Evolutionary conservation across 2,329 filamentous ascomycete species (phyloP).

Genomic region (Sclerotinia nivalis): DNA sequence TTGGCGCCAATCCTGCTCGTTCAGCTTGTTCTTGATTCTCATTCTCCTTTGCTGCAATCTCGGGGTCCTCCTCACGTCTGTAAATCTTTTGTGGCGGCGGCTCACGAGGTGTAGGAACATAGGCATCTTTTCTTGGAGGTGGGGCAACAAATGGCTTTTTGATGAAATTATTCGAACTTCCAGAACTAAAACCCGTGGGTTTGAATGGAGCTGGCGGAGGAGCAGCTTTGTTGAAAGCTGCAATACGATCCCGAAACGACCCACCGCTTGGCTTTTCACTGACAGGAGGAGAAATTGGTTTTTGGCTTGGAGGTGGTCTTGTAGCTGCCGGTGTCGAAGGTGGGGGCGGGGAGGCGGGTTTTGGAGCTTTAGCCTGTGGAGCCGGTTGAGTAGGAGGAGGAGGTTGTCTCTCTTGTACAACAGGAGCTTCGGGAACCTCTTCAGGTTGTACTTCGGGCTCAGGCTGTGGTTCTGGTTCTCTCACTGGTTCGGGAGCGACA

Average conservation of each 20-base stretch:
- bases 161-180: constrained; percentile 70
- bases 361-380: constrained; percentile 42
- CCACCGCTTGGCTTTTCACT: constrained; percentile 71
- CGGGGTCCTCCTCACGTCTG: constrained; percentile 82
- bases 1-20: constrained; percentile 60
- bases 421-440: constrained; percentile 42
- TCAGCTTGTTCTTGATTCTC: constrained; percentile 68
- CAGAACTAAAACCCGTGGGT: constrained; percentile 62
- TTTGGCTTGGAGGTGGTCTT: constrained; percentile 42
- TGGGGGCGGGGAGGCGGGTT: constrained; percentile 41
- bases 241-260: constrained; percentile 93
- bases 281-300: constrained; percentile 59
- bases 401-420: constrained; percentile 35
- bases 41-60: constrained; percentile 63
- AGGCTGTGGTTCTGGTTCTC: constrained; percentile 40
- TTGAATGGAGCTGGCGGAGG: constrained; percentile 90
- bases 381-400: constrained; percentile 40
- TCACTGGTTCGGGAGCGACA: constrained; percentile 42
- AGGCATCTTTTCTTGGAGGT: constrained; percentile 89
- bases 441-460: constrained; percentile 45
- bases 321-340: constrained; percentile 39
- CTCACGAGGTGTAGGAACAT: constrained; percentile 75
- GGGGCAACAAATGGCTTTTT: constrained; percentile 97
- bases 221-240: constrained; percentile 92
- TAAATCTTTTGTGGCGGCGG: constrained; percentile 74